These are phyloP conservation scores for Verruconis gallopava DNA, from an alignment of 2,329 filamentous ascomycete genomes.

Conservation along the genomic window DNA sequence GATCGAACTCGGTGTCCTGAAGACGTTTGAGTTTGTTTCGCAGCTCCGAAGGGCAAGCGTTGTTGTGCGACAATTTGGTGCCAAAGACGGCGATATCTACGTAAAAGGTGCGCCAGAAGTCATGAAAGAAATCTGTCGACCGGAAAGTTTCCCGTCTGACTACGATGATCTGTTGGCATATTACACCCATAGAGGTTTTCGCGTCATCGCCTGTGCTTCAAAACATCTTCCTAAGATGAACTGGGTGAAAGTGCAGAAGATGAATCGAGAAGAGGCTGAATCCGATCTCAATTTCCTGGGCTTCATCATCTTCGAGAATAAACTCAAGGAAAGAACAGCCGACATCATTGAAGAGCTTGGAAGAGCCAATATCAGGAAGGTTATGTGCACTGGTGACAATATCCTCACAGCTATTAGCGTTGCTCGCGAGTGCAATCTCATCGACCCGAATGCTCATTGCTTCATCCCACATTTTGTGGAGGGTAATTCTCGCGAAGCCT, in stretches of 20 bases:
- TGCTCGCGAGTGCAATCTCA: constrained; percentile 74
- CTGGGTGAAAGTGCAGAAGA: constrained; percentile 91
- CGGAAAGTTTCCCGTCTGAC: constrained; percentile 72
- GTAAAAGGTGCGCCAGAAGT: constrained; percentile 96
- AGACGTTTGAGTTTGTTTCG: constrained; percentile 88
- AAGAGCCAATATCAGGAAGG: constrained; percentile 69
- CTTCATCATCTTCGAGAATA: constrained; percentile 98
- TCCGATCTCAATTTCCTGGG: constrained; percentile 74
- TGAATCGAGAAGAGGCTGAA: constrained; percentile 78
- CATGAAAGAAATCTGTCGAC: constrained; percentile 82
- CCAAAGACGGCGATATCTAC: constrained; percentile 72
- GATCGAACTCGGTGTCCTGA: constrained; percentile 80
- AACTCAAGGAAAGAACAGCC: constrained; percentile 78
- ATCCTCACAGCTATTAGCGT: constrained; percentile 95
- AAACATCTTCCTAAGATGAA: constrained; percentile 78
- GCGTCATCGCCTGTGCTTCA: constrained; percentile 89
- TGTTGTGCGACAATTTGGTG: constrained; percentile 76
- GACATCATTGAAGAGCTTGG: constrained; percentile 70
- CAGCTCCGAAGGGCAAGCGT: constrained; percentile 87
- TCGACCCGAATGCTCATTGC: constrained; percentile 71
- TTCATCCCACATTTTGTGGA: constrained; percentile 83
- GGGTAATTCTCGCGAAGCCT: constrained; percentile 61
- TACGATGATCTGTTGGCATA: constrained; percentile 80
- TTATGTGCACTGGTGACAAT: constrained; percentile 98
- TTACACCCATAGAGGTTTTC: constrained; percentile 92